These are phyloP conservation scores for Pythium myriotylum DNA, from an alignment of 352 stramenopile species.

Conservation along the genomic window DNA sequence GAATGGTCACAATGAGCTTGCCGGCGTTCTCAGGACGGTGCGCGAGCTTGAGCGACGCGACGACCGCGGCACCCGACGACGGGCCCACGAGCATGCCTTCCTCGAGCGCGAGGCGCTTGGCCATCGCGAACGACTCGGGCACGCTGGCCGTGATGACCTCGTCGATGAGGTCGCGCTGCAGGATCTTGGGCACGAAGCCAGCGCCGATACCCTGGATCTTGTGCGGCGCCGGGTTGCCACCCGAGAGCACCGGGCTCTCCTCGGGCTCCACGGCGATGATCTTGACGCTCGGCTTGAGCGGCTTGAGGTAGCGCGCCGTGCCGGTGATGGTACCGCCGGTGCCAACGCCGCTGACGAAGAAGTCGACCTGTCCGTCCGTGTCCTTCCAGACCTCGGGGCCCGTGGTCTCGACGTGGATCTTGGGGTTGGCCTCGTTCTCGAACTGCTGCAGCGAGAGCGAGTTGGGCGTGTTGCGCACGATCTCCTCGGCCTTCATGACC, in stretches of 20 bases:
- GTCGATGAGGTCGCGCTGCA: constrained; percentile 85
- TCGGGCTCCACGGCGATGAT: constrained; percentile 86
- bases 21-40: constrained; percentile 78
- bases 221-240: constrained; percentile 76
- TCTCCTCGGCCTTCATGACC: constrained; percentile 76
- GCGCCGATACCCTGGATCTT: constrained; percentile 89
- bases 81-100: constrained; percentile 88
- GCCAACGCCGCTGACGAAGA: constrained; percentile 88
- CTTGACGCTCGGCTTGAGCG: constrained; percentile 80
- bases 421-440: constrained; percentile 96
- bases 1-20: constrained; percentile 90
- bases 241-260: constrained; percentile 83
- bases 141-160: constrained; percentile 87
- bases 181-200: constrained; percentile 81
- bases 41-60: constrained; percentile 81
- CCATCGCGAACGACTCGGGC: constrained; percentile 84
- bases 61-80: constrained; percentile 86
- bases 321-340: constrained; percentile 89
- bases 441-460: constrained; percentile 93
- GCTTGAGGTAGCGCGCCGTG: constrained; percentile 86
- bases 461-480: constrained; percentile 77
- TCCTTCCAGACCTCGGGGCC: constrained; percentile 88
- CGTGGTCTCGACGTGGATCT: constrained; percentile 89
- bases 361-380: constrained; percentile 86
- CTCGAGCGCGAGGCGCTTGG: constrained; percentile 82